Percentiles rank a stretch among this genome's conserved stretches.
phyloP scores from a whole-genome alignment of 2,329 filamentous ascomycete genomes.

The Phialocephala sp. region DNA sequence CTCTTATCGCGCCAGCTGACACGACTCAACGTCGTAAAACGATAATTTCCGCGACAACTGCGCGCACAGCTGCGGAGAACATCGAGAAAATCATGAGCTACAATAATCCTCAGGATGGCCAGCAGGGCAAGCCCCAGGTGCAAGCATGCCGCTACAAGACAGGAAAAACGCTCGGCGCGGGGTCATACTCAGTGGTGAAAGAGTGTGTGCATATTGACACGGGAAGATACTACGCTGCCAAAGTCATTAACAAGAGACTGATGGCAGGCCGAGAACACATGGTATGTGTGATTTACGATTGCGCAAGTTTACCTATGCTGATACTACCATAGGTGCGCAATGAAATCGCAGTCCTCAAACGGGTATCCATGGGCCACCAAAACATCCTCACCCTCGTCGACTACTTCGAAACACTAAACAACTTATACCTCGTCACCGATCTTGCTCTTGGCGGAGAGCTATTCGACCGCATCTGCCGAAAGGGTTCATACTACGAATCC shows the following conservation, averaged over 20 bases:
- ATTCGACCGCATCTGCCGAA: slow-evolving; percentile 97
- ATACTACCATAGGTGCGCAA: slow-evolving; percentile 75
- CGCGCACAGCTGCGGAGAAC: slow-evolving; percentile 13
- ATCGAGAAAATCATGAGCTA: slow-evolving; percentile 34
- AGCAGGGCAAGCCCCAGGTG: slow-evolving; percentile 51
- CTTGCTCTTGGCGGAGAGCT: slow-evolving; percentile 95
- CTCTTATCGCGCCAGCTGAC: slow-evolving; percentile 18
- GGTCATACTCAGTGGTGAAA: slow-evolving; percentile 97
- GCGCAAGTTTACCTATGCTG: slow-evolving; percentile 10
- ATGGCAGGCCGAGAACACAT: slow-evolving; percentile 99
- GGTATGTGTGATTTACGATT: slow-evolving; percentile 58
- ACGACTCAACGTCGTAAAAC: slow-evolving; percentile 3
- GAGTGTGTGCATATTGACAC: slow-evolving; percentile 99
- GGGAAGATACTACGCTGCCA: slow-evolving; percentile 96
- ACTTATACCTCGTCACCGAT: slow-evolving; percentile 96
- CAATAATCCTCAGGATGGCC: slow-evolving; percentile 34
- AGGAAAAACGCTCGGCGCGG: slow-evolving; percentile 94
- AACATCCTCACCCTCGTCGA: slow-evolving; percentile 98
- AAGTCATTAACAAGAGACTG: slow-evolving; percentile 98
- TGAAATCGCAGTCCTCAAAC: slow-evolving; percentile 96
- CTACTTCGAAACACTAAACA: slow-evolving; percentile 99
- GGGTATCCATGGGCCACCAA: slow-evolving; percentile 98
- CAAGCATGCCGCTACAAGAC: slow-evolving; percentile 99
- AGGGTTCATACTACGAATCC: slow-evolving; percentile 97
- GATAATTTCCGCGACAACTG: not conserved